Evolutionary conservation across 23 red algal genomes (phyloP).

Genomic region (Chondrus crispus): DNA sequence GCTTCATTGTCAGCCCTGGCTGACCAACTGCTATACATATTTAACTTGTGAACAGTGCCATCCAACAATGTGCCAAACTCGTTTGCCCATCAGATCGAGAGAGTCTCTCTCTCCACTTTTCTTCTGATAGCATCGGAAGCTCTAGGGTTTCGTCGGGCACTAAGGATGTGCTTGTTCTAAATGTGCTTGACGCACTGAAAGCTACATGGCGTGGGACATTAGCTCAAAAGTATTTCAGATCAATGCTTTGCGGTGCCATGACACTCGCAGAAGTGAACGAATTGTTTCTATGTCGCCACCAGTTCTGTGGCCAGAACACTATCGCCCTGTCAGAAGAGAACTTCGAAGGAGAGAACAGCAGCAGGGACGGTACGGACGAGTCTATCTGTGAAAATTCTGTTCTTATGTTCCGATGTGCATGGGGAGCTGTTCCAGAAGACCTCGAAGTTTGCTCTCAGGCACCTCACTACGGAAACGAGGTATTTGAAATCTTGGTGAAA

Average conservation of each 20-base stretch:
- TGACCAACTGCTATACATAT: too few species aligned
- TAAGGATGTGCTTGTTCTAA: conserved; percentile 26
- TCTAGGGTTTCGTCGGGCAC: not conserved
- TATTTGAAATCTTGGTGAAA: conserved; percentile 24
- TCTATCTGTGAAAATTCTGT: not conserved
- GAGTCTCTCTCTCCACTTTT: not conserved
- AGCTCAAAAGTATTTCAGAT: conserved; percentile 30
- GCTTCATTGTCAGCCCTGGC: too few species aligned
- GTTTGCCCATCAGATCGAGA: not conserved
- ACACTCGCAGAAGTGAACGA: conserved; percentile 35
- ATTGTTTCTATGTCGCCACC: not conserved
- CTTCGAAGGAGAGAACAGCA: not conserved
- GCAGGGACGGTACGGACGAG: conserved; percentile 19
- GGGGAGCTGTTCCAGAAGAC: not conserved
- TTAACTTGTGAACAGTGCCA: not conserved
- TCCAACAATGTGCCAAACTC: not conserved
- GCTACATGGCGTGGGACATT: conserved; percentile 27
- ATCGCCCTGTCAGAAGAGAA: not conserved
- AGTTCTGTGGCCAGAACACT: not conserved
- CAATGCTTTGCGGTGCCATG: conserved; percentile 39
- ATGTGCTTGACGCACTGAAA: conserved; percentile 32
- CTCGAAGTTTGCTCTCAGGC: not conserved
- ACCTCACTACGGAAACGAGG: conserved; percentile 21
- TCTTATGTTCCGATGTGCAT: conserved; percentile 24
- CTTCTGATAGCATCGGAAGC: not conserved